Conservation (phyloP, 805 yeast species). For the Pichia phayaonensis region DNA sequence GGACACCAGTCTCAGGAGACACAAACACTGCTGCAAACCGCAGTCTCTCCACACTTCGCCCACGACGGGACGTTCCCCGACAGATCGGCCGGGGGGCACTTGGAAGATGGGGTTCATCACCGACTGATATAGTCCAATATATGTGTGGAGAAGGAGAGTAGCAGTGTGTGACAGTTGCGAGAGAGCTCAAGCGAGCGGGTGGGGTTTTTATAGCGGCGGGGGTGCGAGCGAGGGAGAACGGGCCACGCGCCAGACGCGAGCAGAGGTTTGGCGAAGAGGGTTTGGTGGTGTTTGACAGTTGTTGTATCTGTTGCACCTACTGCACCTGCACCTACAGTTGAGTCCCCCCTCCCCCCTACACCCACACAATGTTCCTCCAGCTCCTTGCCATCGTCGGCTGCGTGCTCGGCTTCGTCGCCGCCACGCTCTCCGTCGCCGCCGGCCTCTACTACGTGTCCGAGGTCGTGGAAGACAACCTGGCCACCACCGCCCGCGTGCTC, state of each 20-base stretch:
- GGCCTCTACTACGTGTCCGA: slow-evolving; percentile 90
- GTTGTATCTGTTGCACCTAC: too few relatives aligned
- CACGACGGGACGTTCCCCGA: slow-evolving; percentile 15
- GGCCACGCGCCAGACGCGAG: too few relatives aligned
- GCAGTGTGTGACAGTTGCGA: too few relatives aligned
- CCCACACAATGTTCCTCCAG: slow-evolving; percentile 45
- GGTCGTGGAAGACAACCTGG: slow-evolving; percentile 83
- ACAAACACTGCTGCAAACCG: not conserved
- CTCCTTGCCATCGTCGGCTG: slow-evolving; percentile 55
- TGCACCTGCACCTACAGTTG: too few relatives aligned
- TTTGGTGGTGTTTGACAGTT: too few relatives aligned
- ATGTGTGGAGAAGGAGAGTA: not conserved
- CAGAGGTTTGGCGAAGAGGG: too few relatives aligned
- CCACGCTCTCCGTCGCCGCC: slow-evolving; percentile 66
- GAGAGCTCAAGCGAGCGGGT: not conserved
- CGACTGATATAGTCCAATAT: slow-evolving; percentile 33
- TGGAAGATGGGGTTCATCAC: slow-evolving; percentile 27
- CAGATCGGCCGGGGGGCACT: not conserved
- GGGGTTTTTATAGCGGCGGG: too few relatives aligned
- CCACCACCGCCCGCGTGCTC: slow-evolving; percentile 22
- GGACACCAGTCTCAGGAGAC: not conserved
- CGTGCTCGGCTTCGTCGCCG: slow-evolving; percentile 50
- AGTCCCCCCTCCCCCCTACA: not conserved
- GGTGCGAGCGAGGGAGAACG: too few relatives aligned
- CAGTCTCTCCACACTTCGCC: slow-evolving; percentile 14